Evolutionary conservation across 345 rosid species (phyloP).

Genomic region (Corchorus capsularis): DNA sequence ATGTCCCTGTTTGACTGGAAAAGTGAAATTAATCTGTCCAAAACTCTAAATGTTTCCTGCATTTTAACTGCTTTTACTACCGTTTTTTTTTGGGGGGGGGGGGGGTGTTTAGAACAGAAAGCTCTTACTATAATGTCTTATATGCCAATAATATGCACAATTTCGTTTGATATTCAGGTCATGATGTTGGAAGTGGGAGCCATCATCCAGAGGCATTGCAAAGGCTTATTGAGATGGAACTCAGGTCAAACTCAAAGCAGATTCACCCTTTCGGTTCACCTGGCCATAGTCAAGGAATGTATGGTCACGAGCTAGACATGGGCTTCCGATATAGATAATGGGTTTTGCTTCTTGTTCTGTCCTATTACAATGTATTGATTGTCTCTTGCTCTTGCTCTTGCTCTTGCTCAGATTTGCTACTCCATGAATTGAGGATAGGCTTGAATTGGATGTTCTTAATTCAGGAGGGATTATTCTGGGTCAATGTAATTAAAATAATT

Average conservation of each 20-base stretch:
- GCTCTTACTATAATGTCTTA: too few species aligned
- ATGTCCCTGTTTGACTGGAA: not conserved
- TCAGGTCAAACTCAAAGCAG: slow-evolving; percentile 67
- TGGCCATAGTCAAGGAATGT: slow-evolving; percentile 56
- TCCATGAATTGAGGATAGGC: not conserved
- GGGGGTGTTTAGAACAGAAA: too few species aligned
- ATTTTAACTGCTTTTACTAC: not conserved
- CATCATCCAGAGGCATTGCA: slow-evolving; percentile 72
- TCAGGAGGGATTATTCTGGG: slow-evolving; percentile 4
- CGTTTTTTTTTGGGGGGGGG: too few species aligned
- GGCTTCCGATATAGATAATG: slow-evolving; percentile 64
- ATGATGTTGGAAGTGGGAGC: slow-evolving; percentile 48
- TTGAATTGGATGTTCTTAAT: slow-evolving; percentile 6
- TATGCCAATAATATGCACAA: not conserved
- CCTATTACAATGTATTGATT: slow-evolving; percentile 19
- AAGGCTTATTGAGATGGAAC: slow-evolving; percentile 77
- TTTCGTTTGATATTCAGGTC: slow-evolving; percentile 36
- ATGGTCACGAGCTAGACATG: slow-evolving; percentile 74
- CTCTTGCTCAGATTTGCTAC: slow-evolving; percentile 26
- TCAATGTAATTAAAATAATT: slow-evolving; percentile 8
- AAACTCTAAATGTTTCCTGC: not conserved
- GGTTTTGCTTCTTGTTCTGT: slow-evolving; percentile 24
- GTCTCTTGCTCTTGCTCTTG: slow-evolving; percentile 35
- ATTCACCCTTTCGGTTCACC: slow-evolving; percentile 41
- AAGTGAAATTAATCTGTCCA: not conserved